Percentiles rank a stretch among this genome's conserved stretches.
phyloP scores from a whole-genome alignment of 805 yeast species.

The Starmerella apis region DNA sequence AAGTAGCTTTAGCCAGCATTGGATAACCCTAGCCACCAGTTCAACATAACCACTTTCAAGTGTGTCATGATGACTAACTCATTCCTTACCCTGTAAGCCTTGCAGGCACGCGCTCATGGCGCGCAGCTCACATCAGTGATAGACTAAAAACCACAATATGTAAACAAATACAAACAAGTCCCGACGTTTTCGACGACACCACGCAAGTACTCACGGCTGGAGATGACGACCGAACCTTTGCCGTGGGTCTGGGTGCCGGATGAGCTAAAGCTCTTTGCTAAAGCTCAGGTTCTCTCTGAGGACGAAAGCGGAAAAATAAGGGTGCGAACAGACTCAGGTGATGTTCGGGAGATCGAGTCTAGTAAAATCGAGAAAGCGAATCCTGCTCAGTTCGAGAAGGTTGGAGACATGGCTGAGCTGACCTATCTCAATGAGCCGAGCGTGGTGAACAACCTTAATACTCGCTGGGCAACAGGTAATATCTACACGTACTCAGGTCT shows the following conservation, averaged over 20 bases:
- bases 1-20: background rate
- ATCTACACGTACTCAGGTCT: conserved; percentile 94
- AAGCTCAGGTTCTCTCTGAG: conserved; percentile 33
- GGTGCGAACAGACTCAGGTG: conserved; percentile 34
- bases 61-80: too few species aligned
- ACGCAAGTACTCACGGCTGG: background rate
- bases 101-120: background rate
- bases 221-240: conserved; percentile 30
- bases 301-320: conserved; percentile 27
- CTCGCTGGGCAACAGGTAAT: conserved; percentile 64
- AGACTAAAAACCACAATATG: conserved; percentile 7
- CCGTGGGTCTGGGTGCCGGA: conserved; percentile 76
- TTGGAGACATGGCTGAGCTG: conserved; percentile 89
- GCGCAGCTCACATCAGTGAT: background rate
- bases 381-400: conserved; percentile 81
- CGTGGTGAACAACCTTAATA: conserved; percentile 71
- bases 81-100: background rate
- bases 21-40: background rate
- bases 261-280: conserved; percentile 40
- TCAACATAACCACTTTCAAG: background rate
- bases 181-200: background rate
- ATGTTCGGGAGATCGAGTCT: conserved; percentile 27
- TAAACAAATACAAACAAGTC: background rate
- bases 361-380: conserved; percentile 55
- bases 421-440: conserved; percentile 93